phyloP scores from a whole-genome alignment of 495 filamentous ascomycete species.

The Aspergillus bertholletiae region DNA sequence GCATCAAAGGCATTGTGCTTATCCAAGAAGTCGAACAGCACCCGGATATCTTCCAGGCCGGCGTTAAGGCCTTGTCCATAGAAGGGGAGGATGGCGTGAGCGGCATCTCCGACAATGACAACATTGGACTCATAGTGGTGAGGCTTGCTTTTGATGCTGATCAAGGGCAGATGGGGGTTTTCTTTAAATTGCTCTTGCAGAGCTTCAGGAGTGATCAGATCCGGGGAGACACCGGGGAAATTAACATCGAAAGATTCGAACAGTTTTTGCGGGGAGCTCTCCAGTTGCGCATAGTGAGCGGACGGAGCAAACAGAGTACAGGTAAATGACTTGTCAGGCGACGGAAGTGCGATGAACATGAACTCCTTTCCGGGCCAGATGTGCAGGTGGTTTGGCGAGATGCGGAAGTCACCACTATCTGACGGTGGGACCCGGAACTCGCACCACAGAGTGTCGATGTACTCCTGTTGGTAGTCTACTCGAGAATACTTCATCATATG shows the following conservation, averaged over 20 bases:
- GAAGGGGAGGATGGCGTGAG: constrained; percentile 97
- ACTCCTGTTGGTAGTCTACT: constrained; percentile 89
- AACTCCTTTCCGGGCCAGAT: constrained; percentile 92
- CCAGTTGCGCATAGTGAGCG: constrained; percentile 46
- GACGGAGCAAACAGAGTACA: constrained; percentile 88
- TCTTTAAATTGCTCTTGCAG: constrained; percentile 66
- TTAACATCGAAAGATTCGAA: constrained; percentile 70
- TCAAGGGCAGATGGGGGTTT: constrained; percentile 88
- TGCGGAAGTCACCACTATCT: constrained; percentile 57
- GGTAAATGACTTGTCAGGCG: constrained; percentile 84
- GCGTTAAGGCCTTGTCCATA: constrained; percentile 89
- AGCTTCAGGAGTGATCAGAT: constrained; percentile 67
- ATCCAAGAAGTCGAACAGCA: constrained; percentile 73
- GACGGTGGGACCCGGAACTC: constrained; percentile 80
- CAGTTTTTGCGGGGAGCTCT: constrained; percentile 52
- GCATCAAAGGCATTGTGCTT: constrained; percentile 51
- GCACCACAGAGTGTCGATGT: constrained; percentile 97
- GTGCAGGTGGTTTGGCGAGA: constrained; percentile 89
- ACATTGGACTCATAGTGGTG: constrained; percentile 75
- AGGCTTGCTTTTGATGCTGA: constrained; percentile 86
- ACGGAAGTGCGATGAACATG: constrained; percentile 98
- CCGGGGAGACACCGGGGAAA: constrained; percentile 81
- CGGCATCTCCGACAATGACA: constrained; percentile 89
- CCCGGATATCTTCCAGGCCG: constrained; percentile 77
- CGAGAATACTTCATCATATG: constrained; percentile 91